These are phyloP conservation scores for Solanum microdontum DNA, from an alignment of 257 asterid species.

Conservation along the genomic window DNA sequence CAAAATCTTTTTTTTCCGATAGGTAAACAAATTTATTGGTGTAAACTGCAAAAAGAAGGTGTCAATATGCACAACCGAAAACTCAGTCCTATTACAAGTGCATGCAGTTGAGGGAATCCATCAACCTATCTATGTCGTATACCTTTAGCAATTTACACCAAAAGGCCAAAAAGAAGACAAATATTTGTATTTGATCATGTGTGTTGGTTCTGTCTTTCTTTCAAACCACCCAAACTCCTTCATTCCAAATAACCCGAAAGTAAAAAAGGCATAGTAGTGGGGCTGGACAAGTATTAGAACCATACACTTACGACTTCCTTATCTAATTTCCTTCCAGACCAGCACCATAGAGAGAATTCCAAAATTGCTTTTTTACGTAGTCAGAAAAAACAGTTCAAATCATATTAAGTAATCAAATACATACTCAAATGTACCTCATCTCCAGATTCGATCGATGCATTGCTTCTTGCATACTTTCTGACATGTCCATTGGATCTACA, in stretches of 20 bases:
- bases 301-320: not conserved
- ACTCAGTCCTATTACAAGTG: not conserved
- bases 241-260: not conserved
- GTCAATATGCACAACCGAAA: not conserved
- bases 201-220: not conserved
- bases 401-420: constrained; percentile 1
- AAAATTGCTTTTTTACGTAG: not conserved
- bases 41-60: not conserved
- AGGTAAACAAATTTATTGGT: not conserved
- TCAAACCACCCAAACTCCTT: not conserved
- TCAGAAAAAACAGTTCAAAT: not conserved
- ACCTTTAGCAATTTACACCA: not conserved
- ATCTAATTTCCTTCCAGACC: not conserved
- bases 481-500: constrained; percentile 88
- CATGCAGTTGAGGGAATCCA: not conserved
- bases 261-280: not conserved
- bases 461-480: constrained; percentile 99
- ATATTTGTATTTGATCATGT: not conserved
- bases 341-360: not conserved
- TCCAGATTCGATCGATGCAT: constrained; percentile 93
- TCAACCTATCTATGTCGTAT: not conserved
- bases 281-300: not conserved
- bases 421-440: constrained; percentile 80
- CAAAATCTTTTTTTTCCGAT: not conserved
- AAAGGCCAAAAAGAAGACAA: not conserved